Evolutionary conservation across 352 stramenopile genomes (phyloP).

Genomic region (Globisporangium canariense): DNA sequence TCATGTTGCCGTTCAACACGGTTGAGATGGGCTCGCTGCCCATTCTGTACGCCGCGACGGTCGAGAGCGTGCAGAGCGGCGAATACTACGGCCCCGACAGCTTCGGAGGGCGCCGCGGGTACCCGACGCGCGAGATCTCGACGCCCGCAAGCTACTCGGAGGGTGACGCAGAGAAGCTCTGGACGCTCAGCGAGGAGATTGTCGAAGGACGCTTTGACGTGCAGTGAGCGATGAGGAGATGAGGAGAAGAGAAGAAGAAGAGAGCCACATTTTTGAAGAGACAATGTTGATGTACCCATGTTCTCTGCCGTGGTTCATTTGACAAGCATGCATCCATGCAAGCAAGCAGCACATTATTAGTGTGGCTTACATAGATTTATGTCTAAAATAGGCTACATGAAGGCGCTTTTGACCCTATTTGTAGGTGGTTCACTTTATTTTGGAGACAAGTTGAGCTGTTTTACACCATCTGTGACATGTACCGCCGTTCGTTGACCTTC

Average conservation of each 20-base stretch:
- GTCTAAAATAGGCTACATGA: too few species aligned
- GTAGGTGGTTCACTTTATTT: not conserved
- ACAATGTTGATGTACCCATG: not conserved
- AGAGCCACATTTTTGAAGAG: too few species aligned
- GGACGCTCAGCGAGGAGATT: slow-evolving; percentile 20
- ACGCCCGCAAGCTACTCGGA: slow-evolving; percentile 21
- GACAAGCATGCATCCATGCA: not conserved
- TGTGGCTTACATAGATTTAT: not conserved
- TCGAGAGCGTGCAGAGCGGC: slow-evolving; percentile 33
- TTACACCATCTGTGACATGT: not conserved
- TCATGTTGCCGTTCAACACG: slow-evolving; percentile 42
- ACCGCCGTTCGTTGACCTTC: not conserved
- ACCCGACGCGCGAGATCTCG: slow-evolving; percentile 38
- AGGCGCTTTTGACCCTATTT: not conserved
- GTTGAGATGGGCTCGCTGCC: slow-evolving; percentile 40
- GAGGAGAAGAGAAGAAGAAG: too few species aligned
- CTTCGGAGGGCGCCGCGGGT: slow-evolving; percentile 36
- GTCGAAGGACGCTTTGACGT: slow-evolving; percentile 17
- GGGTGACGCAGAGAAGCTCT: slow-evolving; percentile 15
- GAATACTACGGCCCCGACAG: slow-evolving; percentile 55
- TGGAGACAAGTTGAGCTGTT: not conserved
- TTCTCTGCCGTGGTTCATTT: not conserved
- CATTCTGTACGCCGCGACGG: slow-evolving; percentile 51
- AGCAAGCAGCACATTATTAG: not conserved
- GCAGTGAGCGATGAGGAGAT: not conserved